A percentile compares a stretch with the other conserved stretches of the same genome.
Conservation (phyloP, 2,329 filamentous ascomycete genomes). For the Stylonectria norvegica region DNA sequence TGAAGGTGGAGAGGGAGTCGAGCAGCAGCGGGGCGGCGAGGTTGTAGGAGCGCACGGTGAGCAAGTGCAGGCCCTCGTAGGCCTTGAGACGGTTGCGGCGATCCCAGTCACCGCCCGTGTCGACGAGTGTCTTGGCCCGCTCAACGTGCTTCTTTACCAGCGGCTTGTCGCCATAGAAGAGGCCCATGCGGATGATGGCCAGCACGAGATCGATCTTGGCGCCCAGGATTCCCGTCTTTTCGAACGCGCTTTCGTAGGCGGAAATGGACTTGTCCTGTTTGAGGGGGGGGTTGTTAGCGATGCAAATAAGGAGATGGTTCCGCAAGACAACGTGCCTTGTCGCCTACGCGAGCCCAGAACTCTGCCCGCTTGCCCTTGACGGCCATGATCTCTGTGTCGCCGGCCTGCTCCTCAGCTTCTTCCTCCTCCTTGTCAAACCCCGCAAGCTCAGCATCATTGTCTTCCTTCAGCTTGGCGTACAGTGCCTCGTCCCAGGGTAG, state of each 20-base stretch:
- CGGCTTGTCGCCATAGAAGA: constrained; percentile 93
- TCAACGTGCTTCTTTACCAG: constrained; percentile 93
- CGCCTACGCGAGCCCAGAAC: constrained; percentile 91
- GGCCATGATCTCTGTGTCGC: constrained; percentile 90
- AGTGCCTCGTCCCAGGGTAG: constrained; percentile 89
- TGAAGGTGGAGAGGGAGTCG: constrained; percentile 96
- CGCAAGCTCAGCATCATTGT: constrained; percentile 76
- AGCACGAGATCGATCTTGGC: constrained; percentile 97
- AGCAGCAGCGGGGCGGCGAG: constrained; percentile 88
- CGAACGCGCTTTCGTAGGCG: constrained; percentile 87
- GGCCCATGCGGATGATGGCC: constrained; percentile 89
- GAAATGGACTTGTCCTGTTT: constrained; percentile 88
- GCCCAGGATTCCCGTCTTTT: constrained; percentile 95
- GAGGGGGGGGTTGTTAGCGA: constrained; percentile 18
- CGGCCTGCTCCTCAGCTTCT: constrained; percentile 91
- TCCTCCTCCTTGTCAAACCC: constrained; percentile 82
- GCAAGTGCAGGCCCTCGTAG: constrained; percentile 90
- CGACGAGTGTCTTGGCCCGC: constrained; percentile 82
- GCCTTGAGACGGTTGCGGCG: constrained; percentile 97
- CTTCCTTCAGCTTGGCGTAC: constrained; percentile 72
- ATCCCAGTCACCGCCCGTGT: constrained; percentile 97
- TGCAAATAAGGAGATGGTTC: not conserved
- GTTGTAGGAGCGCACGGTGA: constrained; percentile 88
- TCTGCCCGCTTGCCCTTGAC: constrained; percentile 93
- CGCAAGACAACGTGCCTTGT: constrained; percentile 66